phyloP scores from a whole-genome alignment of 2,329 filamentous ascomycete genomes.

The Colletotrichum spaethianum region DNA sequence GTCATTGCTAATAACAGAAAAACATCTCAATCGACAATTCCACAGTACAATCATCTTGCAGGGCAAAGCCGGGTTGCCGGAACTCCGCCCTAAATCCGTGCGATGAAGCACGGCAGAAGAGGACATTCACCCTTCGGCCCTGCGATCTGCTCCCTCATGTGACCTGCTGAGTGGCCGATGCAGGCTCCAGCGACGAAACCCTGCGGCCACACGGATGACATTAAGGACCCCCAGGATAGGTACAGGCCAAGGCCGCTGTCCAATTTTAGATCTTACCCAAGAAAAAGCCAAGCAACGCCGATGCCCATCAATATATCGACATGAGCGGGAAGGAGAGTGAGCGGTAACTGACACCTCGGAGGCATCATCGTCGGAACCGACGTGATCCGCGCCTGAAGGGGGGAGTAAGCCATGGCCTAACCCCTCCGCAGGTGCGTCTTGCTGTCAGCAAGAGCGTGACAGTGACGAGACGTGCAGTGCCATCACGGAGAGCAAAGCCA shows the following conservation, averaged over 20 bases:
- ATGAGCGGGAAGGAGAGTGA: neutral
- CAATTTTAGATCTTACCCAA: slow-evolving; percentile 7
- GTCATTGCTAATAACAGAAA: neutral
- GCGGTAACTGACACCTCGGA: slow-evolving; percentile 30
- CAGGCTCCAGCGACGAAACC: neutral
- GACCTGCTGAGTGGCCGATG: slow-evolving; percentile 1
- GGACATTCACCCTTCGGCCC: slow-evolving; percentile 2
- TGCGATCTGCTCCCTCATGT: neutral
- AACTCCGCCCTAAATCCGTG: neutral
- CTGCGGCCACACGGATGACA: neutral
- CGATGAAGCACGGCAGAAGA: neutral
- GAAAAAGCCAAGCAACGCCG: slow-evolving; percentile 15
- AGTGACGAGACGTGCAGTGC: slow-evolving; percentile 29
- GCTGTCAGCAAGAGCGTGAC: slow-evolving; percentile 16
- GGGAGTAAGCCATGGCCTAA: neutral
- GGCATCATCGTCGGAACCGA: slow-evolving; percentile 29
- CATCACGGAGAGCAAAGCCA: slow-evolving; percentile 17
- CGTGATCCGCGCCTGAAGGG: neutral
- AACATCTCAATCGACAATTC: neutral
- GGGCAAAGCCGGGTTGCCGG: neutral
- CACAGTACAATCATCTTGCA: neutral
- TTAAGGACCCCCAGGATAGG: neutral
- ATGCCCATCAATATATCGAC: neutral
- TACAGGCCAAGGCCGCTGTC: slow-evolving; percentile 4
- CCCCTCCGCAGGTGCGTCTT: neutral